Percentiles rank a stretch among this genome's conserved stretches.
Conservation (phyloP, 73 alveolate species). For the Halteria grandinella region DNA sequence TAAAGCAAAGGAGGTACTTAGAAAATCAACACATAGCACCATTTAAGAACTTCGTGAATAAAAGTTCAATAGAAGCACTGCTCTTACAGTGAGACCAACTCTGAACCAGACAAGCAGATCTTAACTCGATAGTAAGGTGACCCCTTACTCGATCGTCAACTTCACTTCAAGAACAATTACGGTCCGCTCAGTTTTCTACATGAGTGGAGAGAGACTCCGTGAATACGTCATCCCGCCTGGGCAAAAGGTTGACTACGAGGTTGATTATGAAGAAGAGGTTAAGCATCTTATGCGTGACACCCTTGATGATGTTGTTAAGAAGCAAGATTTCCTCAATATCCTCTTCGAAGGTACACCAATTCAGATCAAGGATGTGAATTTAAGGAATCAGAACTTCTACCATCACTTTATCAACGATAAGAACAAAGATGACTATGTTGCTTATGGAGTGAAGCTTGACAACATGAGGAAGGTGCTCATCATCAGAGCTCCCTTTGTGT, state of each 20-base stretch:
- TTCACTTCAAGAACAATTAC: not conserved
- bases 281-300: constrained; percentile 23
- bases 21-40: no score
- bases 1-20: no score
- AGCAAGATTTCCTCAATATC: constrained; percentile 36
- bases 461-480: constrained; percentile 41
- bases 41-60: no score
- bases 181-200: constrained; percentile 5
- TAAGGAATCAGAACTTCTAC: constrained; percentile 5
- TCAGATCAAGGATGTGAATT: not conserved
- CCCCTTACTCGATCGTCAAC: constrained; percentile 42
- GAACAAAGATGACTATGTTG: constrained; percentile 11
- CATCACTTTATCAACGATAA: constrained; percentile 4
- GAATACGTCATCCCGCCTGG: constrained; percentile 31
- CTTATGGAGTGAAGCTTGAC: constrained; percentile 39
- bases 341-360: not conserved
- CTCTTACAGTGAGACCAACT: no score
- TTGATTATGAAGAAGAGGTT: constrained; percentile 56
- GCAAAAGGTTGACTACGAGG: constrained; percentile 35
- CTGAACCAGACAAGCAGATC: no score
- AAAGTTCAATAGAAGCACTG: no score
- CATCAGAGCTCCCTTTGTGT: constrained; percentile 42
- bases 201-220: constrained; percentile 6
- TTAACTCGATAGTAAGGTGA: constrained; percentile 28
- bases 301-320: constrained; percentile 32